phyloP scores from a whole-genome alignment of 768 basidiomycete genomes.

The Naganishia friedmannii region DNA sequence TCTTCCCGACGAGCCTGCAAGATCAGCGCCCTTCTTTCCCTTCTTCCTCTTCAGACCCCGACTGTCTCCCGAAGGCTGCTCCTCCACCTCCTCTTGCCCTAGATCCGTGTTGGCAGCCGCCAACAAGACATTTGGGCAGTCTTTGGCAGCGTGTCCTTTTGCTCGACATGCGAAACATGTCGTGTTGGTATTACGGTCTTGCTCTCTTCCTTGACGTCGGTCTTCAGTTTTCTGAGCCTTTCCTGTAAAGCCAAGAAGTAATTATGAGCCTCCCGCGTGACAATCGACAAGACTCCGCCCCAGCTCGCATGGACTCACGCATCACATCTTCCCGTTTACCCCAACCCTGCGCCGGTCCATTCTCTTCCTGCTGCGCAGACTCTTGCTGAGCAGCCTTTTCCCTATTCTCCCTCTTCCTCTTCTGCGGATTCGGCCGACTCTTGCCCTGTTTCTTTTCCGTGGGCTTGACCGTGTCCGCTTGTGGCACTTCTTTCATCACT shows the following conservation, averaged over 20 bases:
- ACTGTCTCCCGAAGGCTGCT: conserved; percentile 26
- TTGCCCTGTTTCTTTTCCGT: conserved; percentile 30
- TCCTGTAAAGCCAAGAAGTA: conserved; percentile 19
- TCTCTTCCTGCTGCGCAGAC: conserved; percentile 28
- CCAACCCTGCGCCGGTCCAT: conserved; percentile 25
- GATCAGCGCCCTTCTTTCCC: conserved; percentile 42
- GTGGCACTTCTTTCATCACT: conserved; percentile 37
- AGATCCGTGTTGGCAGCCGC: conserved; percentile 37
- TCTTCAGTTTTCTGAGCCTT: conserved; percentile 56
- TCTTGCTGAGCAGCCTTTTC: conserved; percentile 42
- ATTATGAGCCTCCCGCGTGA: not conserved
- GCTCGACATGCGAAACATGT: conserved; percentile 84
- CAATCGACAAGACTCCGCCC: too few species aligned
- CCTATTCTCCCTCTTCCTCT: conserved; percentile 57
- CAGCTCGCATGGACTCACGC: conserved; percentile 30
- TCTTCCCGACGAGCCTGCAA: conserved; percentile 57
- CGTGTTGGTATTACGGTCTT: conserved; percentile 61
- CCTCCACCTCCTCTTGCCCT: conserved; percentile 6
- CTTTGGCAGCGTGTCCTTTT: conserved; percentile 75
- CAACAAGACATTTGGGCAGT: conserved; percentile 63
- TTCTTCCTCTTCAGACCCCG: conserved; percentile 42
- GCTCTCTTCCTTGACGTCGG: conserved; percentile 65
- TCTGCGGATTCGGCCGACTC: conserved; percentile 60
- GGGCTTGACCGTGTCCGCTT: not conserved
- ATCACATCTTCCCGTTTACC: conserved; percentile 40